Evolutionary conservation across 2,329 filamentous ascomycete species (phyloP).

Genomic region (Penicillium rolfsii): DNA sequence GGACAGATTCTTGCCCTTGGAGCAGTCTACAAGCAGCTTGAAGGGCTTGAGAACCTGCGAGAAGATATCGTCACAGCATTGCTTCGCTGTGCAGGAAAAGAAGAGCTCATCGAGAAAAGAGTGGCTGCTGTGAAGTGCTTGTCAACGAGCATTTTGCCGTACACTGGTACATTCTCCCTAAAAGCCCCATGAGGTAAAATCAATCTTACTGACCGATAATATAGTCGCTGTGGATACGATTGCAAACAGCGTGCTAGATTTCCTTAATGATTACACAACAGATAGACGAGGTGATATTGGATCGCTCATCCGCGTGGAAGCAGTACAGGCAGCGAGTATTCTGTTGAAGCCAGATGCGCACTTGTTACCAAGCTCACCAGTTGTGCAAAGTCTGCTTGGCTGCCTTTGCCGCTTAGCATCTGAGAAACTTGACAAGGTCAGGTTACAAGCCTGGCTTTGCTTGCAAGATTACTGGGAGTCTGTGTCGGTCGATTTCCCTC

Average conservation of each 20-base stretch:
- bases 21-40: conserved; percentile 42
- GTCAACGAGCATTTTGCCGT: conserved; percentile 41
- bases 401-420: conserved; percentile 70
- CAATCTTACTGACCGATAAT: conserved; percentile 21
- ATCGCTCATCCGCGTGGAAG: conserved; percentile 80
- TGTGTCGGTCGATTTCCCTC: conserved; percentile 34
- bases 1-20: conserved; percentile 51
- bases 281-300: conserved; percentile 88
- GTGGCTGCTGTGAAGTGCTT: conserved; percentile 47
- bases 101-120: conserved; percentile 47
- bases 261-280: conserved; percentile 85
- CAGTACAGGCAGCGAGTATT: conserved; percentile 65
- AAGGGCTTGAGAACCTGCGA: conserved; percentile 28
- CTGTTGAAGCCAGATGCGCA: conserved; percentile 32
- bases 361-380: conserved; percentile 16
- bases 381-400: conserved; percentile 36
- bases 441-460: conserved; percentile 57
- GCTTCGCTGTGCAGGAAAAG: conserved; percentile 39
- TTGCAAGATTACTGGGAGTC: conserved; percentile 47
- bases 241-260: conserved; percentile 36
- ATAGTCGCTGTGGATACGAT: conserved; percentile 38
- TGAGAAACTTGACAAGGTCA: conserved; percentile 89
- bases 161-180: conserved; percentile 36
- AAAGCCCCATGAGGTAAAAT: neutral
- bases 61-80: conserved; percentile 39